phyloP scores from a whole-genome alignment of 345 rosid genomes.

The Mallotus nudiflorus region DNA sequence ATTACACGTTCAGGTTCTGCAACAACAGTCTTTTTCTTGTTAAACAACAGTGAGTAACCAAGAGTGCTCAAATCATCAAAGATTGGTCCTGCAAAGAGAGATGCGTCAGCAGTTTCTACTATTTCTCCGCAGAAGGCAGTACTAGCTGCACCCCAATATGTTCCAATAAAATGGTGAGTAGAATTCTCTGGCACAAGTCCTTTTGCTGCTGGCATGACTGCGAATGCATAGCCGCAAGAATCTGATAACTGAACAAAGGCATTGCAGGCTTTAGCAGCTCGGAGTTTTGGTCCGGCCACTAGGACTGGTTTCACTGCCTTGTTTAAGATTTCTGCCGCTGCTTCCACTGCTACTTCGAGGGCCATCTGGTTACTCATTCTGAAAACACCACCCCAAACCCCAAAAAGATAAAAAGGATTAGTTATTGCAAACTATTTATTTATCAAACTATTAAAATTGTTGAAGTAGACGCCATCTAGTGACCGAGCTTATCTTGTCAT shows the following conservation, averaged over 20 bases:
- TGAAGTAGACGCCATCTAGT: no score
- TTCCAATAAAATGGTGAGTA: conserved; percentile 37
- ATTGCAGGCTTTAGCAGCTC: conserved; percentile 28
- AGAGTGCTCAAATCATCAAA: conserved; percentile 42
- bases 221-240: conserved; percentile 37
- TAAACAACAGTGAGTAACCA: conserved; percentile 34
- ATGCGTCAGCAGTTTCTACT: conserved; percentile 42
- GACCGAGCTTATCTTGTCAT: no score
- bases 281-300: conserved; percentile 41
- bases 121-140: conserved; percentile 37
- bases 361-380: conserved; percentile 34
- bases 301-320: conserved; percentile 44
- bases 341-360: conserved; percentile 39
- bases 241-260: conserved; percentile 36
- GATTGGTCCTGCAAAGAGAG: conserved; percentile 40
- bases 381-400: background rate
- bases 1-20: conserved; percentile 41
- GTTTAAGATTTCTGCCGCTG: conserved; percentile 30
- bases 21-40: conserved; percentile 40
- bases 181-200: conserved; percentile 35
- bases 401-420: background rate
- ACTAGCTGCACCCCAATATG: conserved; percentile 40
- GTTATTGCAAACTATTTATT: no score
- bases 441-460: no score
- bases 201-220: conserved; percentile 41